Evolutionary conservation across 768 basidiomycete species (phyloP).

Genomic region (Lentinula boryana): DNA sequence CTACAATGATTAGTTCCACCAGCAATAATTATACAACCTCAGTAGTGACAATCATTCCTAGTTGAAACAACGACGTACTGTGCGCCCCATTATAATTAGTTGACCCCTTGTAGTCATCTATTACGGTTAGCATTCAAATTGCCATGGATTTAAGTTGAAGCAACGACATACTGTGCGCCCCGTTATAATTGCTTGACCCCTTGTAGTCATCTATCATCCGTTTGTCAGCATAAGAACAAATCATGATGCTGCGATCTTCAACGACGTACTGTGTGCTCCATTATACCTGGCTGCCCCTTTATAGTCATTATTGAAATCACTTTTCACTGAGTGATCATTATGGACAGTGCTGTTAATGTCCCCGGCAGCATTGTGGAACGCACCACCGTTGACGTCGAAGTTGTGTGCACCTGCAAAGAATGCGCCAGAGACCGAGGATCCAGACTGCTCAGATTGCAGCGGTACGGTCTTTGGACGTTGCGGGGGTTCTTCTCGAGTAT

Average conservation of each 20-base stretch:
- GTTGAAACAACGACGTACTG: neutral
- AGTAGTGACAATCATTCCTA: too few species aligned
- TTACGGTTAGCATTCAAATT: neutral
- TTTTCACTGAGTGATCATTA: neutral
- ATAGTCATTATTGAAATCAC: neutral
- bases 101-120: neutral
- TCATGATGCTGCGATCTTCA: neutral
- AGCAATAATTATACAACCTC: neutral
- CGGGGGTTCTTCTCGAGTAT: neutral
- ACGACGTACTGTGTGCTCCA: neutral
- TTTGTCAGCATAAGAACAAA: neutral
- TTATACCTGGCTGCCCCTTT: neutral
- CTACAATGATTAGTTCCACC: too few species aligned
- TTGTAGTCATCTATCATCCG: neutral
- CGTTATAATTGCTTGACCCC: neutral
- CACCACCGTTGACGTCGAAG: neutral
- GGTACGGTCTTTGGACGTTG: neutral
- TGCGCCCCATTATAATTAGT: neutral
- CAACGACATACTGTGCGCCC: neutral
- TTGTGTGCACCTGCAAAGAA: neutral
- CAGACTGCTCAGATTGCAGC: neutral
- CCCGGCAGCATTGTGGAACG: neutral
- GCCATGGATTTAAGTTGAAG: too few species aligned
- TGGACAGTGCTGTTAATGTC: neutral
- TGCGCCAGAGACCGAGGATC: neutral